Evolutionary conservation across 352 stramenopile species (phyloP).

Genomic region (Phytophthora pistaciae): DNA sequence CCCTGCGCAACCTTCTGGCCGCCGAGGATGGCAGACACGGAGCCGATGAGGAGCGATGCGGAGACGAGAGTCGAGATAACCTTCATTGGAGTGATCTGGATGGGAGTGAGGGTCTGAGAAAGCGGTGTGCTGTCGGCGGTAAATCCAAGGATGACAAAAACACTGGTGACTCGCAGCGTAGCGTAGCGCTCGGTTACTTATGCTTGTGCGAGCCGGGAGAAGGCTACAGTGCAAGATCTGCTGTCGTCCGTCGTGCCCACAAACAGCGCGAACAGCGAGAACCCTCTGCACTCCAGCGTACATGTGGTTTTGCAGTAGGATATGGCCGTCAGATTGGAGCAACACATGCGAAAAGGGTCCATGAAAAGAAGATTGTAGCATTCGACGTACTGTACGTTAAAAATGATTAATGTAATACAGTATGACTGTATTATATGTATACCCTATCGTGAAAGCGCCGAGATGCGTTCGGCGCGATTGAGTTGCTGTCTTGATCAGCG

Average conservation of each 20-base stretch:
- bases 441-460: no score
- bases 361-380: no score
- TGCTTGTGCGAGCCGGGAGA: constrained; percentile 14
- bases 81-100: constrained; percentile 19
- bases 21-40: constrained; percentile 38
- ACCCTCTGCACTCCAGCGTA: constrained; percentile 6
- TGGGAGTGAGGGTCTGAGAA: constrained; percentile 4
- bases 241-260: constrained; percentile 8
- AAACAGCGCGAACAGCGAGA: neutral
- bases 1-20: constrained; percentile 44
- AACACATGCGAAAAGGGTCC: neutral
- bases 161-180: neutral
- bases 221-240: constrained; percentile 18
- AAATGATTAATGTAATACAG: no score
- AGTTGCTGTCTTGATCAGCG: no score
- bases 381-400: no score
- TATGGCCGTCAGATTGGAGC: constrained; percentile 1
- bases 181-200: constrained; percentile 15
- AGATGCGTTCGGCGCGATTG: no score
- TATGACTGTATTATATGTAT: no score
- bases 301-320: constrained; percentile 22
- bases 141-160: constrained; percentile 19
- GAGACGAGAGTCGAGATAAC: constrained; percentile 22
- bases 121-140: constrained; percentile 19
- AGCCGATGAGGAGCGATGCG: constrained; percentile 29